phyloP scores from a whole-genome alignment of 148 eudicot species.

The Rhododendron simsii region DNA sequence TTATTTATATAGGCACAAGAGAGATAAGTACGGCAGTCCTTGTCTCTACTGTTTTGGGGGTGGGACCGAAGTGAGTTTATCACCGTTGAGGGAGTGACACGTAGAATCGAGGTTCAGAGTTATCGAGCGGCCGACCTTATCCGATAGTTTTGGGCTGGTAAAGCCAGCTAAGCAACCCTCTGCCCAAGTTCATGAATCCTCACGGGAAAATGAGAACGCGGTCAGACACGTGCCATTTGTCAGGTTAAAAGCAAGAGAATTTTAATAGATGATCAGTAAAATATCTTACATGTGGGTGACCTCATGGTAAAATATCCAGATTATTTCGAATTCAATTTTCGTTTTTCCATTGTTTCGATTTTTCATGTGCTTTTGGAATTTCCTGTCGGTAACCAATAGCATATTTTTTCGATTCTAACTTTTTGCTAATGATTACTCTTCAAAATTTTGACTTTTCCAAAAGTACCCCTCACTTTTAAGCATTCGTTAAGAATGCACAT shows the following conservation, averaged over 20 bases:
- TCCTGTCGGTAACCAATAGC: background rate
- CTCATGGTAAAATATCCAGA: background rate
- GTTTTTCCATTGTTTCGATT: too few species aligned
- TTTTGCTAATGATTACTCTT: too few species aligned
- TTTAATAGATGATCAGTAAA: background rate
- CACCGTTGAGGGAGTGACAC: slow-evolving; percentile 18
- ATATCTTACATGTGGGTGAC: background rate
- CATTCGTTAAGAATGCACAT: too few species aligned
- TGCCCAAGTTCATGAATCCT: slow-evolving; percentile 20
- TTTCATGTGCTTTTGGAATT: background rate
- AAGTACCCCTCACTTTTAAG: too few species aligned
- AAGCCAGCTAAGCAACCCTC: background rate
- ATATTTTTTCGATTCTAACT: too few species aligned
- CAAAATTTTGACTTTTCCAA: too few species aligned
- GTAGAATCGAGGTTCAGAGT: slow-evolving; percentile 4
- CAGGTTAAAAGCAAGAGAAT: background rate
- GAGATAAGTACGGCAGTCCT: slow-evolving; percentile 30
- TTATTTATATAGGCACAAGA: slow-evolving; percentile 19
- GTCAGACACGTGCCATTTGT: slow-evolving; percentile 30
- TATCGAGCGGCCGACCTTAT: slow-evolving; percentile 32
- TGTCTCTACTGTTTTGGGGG: slow-evolving; percentile 13
- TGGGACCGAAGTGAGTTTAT: slow-evolving; percentile 10
- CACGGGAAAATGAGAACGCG: background rate
- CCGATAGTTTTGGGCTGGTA: slow-evolving; percentile 3
- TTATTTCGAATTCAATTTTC: too few species aligned